These are phyloP conservation scores for Lactarius sanguifluus DNA, from an alignment of 768 basidiomycete genomes.

Conservation along the genomic window DNA sequence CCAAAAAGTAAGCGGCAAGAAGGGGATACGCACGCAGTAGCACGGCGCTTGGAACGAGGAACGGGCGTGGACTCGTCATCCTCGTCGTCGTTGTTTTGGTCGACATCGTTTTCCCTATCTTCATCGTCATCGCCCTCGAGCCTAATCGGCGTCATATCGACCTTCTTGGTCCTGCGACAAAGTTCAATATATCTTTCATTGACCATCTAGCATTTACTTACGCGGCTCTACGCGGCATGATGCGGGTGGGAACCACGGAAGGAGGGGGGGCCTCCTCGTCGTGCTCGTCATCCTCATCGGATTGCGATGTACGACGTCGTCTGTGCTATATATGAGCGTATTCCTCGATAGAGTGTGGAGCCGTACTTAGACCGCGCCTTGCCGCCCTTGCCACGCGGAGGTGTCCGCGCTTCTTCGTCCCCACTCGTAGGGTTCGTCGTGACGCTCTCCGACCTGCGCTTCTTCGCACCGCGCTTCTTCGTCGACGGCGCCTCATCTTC, in stretches of 20 bases:
- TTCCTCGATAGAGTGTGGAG: neutral
- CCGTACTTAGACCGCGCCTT: constrained; percentile 38
- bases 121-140: constrained; percentile 38
- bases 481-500: constrained; percentile 38
- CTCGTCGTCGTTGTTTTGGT: constrained; percentile 26
- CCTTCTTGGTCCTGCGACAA: constrained; percentile 27
- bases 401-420: constrained; percentile 28
- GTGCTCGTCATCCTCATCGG: constrained; percentile 43
- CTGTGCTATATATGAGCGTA: constrained; percentile 36
- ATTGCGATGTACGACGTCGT: constrained; percentile 54
- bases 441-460: constrained; percentile 62
- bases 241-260: constrained; percentile 46
- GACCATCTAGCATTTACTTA: constrained; percentile 39
- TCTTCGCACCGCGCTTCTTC: constrained; percentile 42
- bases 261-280: constrained; percentile 38
- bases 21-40: constrained; percentile 7
- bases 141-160: constrained; percentile 28
- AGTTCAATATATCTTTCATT: constrained; percentile 40
- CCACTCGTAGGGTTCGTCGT: constrained; percentile 45
- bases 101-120: constrained; percentile 31
- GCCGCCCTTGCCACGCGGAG: constrained; percentile 38
- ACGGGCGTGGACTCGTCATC: constrained; percentile 28
- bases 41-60: constrained; percentile 20
- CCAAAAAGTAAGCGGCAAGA: no score
- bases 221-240: constrained; percentile 59